Conservation (phyloP, 2,329 filamentous ascomycete genomes). For the Scedosporium dehoogii region DNA sequence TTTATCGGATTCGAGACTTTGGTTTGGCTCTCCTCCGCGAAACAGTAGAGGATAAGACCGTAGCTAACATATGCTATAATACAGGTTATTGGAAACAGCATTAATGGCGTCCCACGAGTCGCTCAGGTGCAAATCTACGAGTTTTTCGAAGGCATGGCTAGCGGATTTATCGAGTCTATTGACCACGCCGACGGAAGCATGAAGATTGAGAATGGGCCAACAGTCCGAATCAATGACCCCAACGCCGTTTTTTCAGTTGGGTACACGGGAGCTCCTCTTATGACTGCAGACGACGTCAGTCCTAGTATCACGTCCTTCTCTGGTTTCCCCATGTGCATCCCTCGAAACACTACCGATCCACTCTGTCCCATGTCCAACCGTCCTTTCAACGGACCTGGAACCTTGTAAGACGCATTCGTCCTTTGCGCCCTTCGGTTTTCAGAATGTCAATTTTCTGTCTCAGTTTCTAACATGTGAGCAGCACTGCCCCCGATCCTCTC, state of each 20-base stretch:
- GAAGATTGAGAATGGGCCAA: conserved; percentile 22
- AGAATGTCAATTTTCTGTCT: not conserved
- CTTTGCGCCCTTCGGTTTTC: not conserved
- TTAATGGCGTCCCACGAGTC: conserved; percentile 21
- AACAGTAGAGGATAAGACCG: not conserved
- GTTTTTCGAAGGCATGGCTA: conserved; percentile 24
- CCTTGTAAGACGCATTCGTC: conserved; percentile 16
- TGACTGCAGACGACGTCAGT: conserved; percentile 37
- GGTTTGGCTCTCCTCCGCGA: conserved; percentile 13
- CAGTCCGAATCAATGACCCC: conserved; percentile 32
- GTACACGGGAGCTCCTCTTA: conserved; percentile 26
- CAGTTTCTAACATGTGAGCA: conserved; percentile 7
- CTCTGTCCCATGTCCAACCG: conserved; percentile 24
- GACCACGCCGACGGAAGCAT: conserved; percentile 22
- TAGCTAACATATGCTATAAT: not conserved
- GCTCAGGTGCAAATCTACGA: conserved; percentile 23
- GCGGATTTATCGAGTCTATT: conserved; percentile 25
- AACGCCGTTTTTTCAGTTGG: conserved; percentile 31
- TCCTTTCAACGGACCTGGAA: conserved; percentile 21
- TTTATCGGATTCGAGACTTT: conserved; percentile 25
- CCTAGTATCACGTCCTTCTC: conserved; percentile 36
- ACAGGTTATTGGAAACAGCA: conserved; percentile 25
- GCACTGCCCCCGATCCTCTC: conserved; percentile 23
- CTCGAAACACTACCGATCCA: conserved; percentile 26
- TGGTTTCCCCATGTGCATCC: conserved; percentile 43